Conservation (phyloP, 2,329 filamentous ascomycete genomes). For the Leptographium radiaticola region DNA sequence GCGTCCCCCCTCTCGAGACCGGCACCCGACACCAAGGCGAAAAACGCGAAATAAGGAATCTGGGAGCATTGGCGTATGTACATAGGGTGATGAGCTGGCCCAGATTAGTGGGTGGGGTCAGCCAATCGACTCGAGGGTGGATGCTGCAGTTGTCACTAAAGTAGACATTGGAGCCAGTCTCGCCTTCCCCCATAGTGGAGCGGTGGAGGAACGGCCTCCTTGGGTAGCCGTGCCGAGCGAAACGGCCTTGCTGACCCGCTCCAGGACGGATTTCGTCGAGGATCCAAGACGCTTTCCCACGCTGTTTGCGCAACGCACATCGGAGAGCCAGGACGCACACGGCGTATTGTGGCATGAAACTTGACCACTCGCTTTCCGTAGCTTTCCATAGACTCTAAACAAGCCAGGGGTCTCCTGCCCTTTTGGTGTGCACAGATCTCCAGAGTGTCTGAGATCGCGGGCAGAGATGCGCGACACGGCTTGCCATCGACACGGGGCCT, state of each 20-base stretch:
- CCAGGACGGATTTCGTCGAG: background rate
- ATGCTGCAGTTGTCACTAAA: background rate
- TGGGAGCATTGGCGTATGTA: background rate
- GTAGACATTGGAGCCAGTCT: background rate
- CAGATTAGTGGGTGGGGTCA: background rate
- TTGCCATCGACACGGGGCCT: too few species aligned
- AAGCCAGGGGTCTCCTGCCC: background rate
- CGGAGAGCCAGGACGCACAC: too few species aligned
- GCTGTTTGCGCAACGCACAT: background rate
- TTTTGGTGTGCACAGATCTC: too few species aligned
- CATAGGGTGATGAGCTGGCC: background rate
- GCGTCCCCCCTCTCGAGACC: too few species aligned
- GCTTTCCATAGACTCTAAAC: conserved; percentile 9
- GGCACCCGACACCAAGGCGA: background rate
- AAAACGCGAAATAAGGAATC: background rate
- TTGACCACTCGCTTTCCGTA: background rate
- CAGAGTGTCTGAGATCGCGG: background rate
- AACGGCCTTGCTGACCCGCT: conserved; percentile 5
- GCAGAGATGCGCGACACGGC: background rate
- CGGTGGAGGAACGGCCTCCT: background rate
- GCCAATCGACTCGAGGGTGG: background rate
- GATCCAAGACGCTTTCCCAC: background rate
- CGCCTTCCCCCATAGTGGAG: background rate
- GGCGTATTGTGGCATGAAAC: too few species aligned
- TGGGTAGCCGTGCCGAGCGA: conserved; percentile 7